Evolutionary conservation across 176 grass and related monocot species (phyloP), one percentile per base, ranked within the genome.

Genomic region (Oryza glaberrima): DNA sequence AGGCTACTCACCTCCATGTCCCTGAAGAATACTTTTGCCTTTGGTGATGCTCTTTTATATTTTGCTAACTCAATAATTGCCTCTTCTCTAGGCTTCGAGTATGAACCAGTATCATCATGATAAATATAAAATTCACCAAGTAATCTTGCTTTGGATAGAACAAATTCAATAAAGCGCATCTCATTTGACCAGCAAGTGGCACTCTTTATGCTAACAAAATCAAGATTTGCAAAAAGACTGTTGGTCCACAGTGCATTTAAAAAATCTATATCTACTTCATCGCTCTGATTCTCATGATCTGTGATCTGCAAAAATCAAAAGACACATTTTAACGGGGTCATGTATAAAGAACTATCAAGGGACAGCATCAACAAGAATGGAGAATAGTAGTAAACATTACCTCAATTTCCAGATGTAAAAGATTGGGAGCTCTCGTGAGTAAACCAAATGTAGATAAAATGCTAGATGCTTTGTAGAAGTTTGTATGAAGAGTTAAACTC

Each of bases 381-480:
- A 49, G 5, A 25, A 25, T 65, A 26, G n/a, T 8, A 65, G 11
- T 11, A n/a, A 75, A 74, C 19, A 61, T 77, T 16, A 61, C 74
- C 74, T 60, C 11, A 22, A 60, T 77, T 36, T 77, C 51, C 48
- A 77, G 51, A 32, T 61, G 28, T 60, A 13, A 9, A 17, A 77
- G 49, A 17, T 77, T 77, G 32, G 49, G 49, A 38, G 74, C 74
- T 60, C 32, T 77, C 32, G 9, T 60, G 1, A 60, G 74, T 22
- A 77, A 77, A 61, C 30, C 58, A 77, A 77, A 60, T n/a, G 32
- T 61, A 77, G 51, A 77, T 61, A 56, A 61, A 20, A 77, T 77
- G 17, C 8, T 77, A 60, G 49, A 13, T 1, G 36, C 8, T 11
- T 60, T 10, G 16, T 17, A 12, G 36, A 76, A 77, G 19, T 60